Percentiles rank a stretch among this genome's conserved stretches.
These are phyloP conservation scores for Sugiyamaella novakii DNA, from an alignment of 1,139 yeast species.

Conservation along the genomic window DNA sequence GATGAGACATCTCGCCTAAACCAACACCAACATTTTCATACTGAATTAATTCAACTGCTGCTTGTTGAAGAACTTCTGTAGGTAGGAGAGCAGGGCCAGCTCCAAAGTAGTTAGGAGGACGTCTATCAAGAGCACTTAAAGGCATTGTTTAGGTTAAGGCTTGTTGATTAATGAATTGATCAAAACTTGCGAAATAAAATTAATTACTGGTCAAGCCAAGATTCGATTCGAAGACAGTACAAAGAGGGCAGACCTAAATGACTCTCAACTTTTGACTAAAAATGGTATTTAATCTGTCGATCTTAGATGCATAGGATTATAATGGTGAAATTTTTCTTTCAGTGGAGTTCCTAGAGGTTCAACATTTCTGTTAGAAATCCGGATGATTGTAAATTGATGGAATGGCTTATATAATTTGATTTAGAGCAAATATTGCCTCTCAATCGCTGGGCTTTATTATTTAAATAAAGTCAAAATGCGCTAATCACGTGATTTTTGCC, in stretches of 20 bases:
- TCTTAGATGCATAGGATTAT: background rate
- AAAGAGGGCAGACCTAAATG: background rate
- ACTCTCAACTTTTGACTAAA: background rate
- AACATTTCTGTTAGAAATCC: no score
- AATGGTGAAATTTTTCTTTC: background rate
- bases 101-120: slow-evolving; percentile 76
- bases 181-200: background rate
- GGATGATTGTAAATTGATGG: no score
- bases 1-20: slow-evolving; percentile 92
- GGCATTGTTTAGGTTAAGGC: no score
- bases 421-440: no score
- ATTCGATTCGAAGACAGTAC: background rate
- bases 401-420: no score
- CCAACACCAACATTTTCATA: slow-evolving; percentile 76
- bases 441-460: no score
- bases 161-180: no score
- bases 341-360: no score
- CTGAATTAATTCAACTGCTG: slow-evolving; percentile 77
- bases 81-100: slow-evolving; percentile 98
- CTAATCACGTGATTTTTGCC: no score
- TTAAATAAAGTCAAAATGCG: no score
- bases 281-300: background rate
- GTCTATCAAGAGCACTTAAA: slow-evolving; percentile 16
- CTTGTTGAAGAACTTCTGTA: slow-evolving; percentile 77
- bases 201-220: background rate